phyloP scores from a whole-genome alignment of 768 basidiomycete genomes.

The Tricholoma bakamatsutake region DNA sequence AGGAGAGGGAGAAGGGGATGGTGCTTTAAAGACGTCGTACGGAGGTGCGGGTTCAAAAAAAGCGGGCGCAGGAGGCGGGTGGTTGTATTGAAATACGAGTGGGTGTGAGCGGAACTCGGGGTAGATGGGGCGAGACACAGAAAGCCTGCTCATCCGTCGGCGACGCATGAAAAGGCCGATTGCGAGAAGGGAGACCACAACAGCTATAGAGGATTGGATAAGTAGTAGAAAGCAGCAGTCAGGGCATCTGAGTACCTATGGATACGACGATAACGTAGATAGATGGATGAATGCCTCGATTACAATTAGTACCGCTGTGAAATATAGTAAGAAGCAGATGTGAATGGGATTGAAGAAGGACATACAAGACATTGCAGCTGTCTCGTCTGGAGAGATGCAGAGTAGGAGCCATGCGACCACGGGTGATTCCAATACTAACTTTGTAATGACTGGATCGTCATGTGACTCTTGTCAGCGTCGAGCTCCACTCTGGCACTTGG shows the following conservation, averaged over 20 bases:
- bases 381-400: not conserved
- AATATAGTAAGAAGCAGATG: not conserved
- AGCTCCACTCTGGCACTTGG: too few relatives aligned
- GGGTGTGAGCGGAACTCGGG: not conserved
- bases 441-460: too few relatives aligned
- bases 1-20: not conserved
- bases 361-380: slow-evolving; percentile 7
- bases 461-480: too few relatives aligned
- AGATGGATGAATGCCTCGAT: slow-evolving; percentile 1
- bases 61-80: not conserved
- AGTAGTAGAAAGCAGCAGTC: not conserved
- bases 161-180: slow-evolving; percentile 3
- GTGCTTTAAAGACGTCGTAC: slow-evolving; percentile 2
- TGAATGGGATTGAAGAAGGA: not conserved
- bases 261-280: slow-evolving; percentile 9
- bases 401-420: not conserved
- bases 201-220: not conserved
- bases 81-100: not conserved
- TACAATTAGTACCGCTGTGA: slow-evolving; percentile 5
- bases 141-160: not conserved
- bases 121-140: not conserved
- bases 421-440: too few relatives aligned
- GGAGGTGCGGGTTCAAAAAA: slow-evolving; percentile 12
- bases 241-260: not conserved
- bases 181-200: slow-evolving; percentile 1